Percentiles rank a stretch among this genome's conserved stretches.
Conservation (phyloP, 2,329 filamentous ascomycete species). For the Acephala macrosclerotiorum region DNA sequence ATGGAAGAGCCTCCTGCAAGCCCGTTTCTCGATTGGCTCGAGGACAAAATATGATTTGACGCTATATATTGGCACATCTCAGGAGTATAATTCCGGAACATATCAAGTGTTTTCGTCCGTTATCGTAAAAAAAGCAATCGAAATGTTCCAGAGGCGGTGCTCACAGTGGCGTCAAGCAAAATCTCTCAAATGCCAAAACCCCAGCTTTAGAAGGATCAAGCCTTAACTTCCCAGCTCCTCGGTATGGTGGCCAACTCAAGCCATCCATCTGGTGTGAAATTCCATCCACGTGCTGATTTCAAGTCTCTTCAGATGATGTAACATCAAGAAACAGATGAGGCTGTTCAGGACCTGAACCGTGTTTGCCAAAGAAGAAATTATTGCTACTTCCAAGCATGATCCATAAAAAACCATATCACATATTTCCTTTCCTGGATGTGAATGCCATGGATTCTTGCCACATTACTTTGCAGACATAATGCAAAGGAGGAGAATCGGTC, state of each 20-base stretch:
- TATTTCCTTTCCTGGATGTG: background rate
- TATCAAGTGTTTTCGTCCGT: background rate
- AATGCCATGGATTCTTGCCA: background rate
- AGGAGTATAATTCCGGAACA: background rate
- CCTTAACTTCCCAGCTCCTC: background rate
- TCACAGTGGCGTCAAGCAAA: background rate
- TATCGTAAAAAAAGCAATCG: background rate
- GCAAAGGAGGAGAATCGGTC: background rate
- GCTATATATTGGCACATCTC: background rate
- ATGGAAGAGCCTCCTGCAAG: background rate
- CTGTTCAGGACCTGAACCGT: background rate
- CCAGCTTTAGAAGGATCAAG: background rate
- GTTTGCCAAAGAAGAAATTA: background rate
- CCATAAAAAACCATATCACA: background rate
- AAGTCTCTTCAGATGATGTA: background rate
- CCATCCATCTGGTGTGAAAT: no score
- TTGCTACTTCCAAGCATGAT: background rate
- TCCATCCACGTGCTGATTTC: background rate
- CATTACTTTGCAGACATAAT: background rate
- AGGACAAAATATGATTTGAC: background rate
- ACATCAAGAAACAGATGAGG: background rate
- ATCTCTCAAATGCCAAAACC: background rate
- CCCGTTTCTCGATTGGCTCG: background rate
- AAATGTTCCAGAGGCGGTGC: background rate
- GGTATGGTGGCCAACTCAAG: background rate